Evolutionary conservation across 1,284 basidiomycete genomes (phyloP), one percentile per base, ranked within the genome.

Genomic region (Athelia sp.): DNA sequence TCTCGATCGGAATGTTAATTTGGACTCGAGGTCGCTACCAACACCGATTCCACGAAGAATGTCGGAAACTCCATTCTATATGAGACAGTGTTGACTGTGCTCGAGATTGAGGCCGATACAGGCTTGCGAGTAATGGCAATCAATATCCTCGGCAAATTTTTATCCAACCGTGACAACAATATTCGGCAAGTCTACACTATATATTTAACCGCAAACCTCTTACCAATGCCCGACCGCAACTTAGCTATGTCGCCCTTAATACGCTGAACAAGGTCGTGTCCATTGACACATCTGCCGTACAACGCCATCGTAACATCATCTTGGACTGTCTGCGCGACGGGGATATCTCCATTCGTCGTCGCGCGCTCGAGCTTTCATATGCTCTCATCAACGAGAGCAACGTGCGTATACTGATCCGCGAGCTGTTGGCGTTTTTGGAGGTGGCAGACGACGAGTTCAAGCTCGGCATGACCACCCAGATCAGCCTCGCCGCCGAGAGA

Each of bases 371-470:
- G 67, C 81, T 99, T 2, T 97, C 94, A 15, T 99, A 99, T 64
- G 96, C 96, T 0, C 81, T 99, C 49, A 95, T 98, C 68, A 98
- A 98, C 67, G 96, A 98, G 61, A 77, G 83, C 62, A 99, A 98
- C 62, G 92, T 99, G 36, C 85, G 93, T 34, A 81, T 98, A 45
- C 82, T 99, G 53, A 92, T 93, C 45, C 77, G 95, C 49, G 97
- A 99, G 63, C 76, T 99, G 19, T 77, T 99, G 34, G 90, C 93
- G 0, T 99, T 99, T 81, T 78, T 99, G 17, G 96, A 99, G 62
- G 93, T 98, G 17, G 94, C 97, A 18, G 97, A 99, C 65, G 96
- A 97, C 60, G 97, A 99, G 68, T 99, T 99, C 78, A 99, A 99
- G 72, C 79, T 93, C 3, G 90, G 92, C 1, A 89, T 99, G 83